A percentile compares a stretch with the other conserved stretches of the same genome.
Evolutionary conservation across 345 rosid genomes (phyloP).

Genomic region (Populus deltoides): DNA sequence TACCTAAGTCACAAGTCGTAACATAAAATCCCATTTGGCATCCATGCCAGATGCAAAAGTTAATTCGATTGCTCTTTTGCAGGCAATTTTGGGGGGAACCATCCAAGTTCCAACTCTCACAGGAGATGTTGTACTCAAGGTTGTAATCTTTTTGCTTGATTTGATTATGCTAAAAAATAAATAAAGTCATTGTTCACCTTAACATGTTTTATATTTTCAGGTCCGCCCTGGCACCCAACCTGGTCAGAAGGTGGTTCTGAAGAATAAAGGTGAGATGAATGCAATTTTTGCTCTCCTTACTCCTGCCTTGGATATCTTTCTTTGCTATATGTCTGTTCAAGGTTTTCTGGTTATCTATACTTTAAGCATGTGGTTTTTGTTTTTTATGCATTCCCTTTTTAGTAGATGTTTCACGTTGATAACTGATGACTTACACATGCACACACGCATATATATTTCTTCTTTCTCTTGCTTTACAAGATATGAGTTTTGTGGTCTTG

Average conservation of each 20-base stretch:
- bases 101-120: slow-evolving; percentile 95
- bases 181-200: background rate
- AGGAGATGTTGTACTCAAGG: slow-evolving; percentile 99
- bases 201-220: slow-evolving; percentile 34
- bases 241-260: slow-evolving; percentile 95
- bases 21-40: background rate
- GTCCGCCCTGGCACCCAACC: slow-evolving; percentile 97
- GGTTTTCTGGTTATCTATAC: background rate
- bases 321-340: background rate
- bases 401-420: background rate
- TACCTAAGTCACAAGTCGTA: background rate
- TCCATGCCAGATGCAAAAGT: background rate
- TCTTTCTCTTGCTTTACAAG: background rate
- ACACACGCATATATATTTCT: too few species aligned
- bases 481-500: background rate
- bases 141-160: slow-evolving; percentile 3
- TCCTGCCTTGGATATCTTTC: background rate
- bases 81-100: slow-evolving; percentile 99
- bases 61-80: slow-evolving; percentile 24
- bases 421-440: background rate
- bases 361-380: background rate
- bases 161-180: background rate
- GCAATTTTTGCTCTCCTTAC: background rate
- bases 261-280: slow-evolving; percentile 76
- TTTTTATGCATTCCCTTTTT: background rate